Evolutionary conservation across 306 rosid genomes (phyloP).

Genomic region (Ceratonia siliqua): DNA sequence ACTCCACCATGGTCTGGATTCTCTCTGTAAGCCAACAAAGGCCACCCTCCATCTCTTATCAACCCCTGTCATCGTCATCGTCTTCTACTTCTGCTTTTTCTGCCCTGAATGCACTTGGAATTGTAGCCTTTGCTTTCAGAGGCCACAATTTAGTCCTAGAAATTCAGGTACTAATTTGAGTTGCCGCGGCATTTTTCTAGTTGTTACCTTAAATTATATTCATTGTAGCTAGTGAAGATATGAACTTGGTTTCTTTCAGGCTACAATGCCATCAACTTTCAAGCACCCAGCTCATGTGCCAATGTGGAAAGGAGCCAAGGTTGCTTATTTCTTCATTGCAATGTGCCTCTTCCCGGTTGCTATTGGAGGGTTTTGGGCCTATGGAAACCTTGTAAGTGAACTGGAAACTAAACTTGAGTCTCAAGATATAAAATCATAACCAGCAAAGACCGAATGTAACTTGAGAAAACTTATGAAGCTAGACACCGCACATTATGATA

Average conservation of each 20-base stretch:
- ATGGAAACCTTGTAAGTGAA: constrained; percentile 85
- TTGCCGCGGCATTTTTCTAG: neutral
- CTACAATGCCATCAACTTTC: constrained; percentile 98
- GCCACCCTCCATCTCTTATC: constrained; percentile 83
- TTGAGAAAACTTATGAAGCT: too few species aligned
- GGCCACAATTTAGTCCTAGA: constrained; percentile 91
- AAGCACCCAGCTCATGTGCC: constrained; percentile 99
- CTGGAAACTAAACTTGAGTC: neutral
- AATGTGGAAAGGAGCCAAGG: constrained; percentile 99
- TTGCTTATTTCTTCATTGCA: constrained; percentile 95
- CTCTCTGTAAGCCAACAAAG: constrained; percentile 91
- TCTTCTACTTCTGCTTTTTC: constrained; percentile 71
- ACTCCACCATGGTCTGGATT: constrained; percentile 96
- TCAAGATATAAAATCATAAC: neutral
- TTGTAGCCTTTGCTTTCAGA: constrained; percentile 92
- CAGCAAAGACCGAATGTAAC: neutral
- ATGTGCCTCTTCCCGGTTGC: constrained; percentile 93
- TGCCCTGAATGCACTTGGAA: constrained; percentile 89
- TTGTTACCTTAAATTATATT: constrained; percentile 5
- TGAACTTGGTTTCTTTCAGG: constrained; percentile 43
- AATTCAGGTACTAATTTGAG: constrained; percentile 65
- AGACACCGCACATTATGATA: too few species aligned
- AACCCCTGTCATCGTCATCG: constrained; percentile 62
- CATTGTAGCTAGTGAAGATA: neutral
- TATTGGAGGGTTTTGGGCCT: constrained; percentile 97